phyloP scores from a whole-genome alignment of 1,284 basidiomycete genomes.

The Ustilago cynodontis region DNA sequence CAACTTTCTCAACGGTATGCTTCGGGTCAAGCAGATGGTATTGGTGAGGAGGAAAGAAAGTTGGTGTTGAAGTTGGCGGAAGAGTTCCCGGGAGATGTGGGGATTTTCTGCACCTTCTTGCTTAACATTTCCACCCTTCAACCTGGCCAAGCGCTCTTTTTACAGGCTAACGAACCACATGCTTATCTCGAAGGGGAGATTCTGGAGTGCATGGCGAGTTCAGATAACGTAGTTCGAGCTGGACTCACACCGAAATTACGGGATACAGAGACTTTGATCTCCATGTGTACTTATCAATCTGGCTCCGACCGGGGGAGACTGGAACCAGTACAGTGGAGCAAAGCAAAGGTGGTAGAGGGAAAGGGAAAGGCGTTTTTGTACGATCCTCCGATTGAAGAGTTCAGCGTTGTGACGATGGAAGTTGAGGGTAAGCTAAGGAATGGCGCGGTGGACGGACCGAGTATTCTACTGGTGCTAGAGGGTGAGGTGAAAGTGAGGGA shows the following conservation, averaged over 20 bases:
- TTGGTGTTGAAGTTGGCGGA: constrained; percentile 80
- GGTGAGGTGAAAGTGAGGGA: constrained; percentile 75
- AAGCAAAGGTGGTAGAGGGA: neutral
- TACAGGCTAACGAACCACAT: constrained; percentile 95
- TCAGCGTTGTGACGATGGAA: constrained; percentile 81
- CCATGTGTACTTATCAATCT: constrained; percentile 88
- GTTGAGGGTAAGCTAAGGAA: constrained; percentile 72
- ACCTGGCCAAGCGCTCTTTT: constrained; percentile 90
- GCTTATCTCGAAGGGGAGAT: constrained; percentile 81
- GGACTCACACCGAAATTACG: constrained; percentile 96
- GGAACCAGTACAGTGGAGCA: neutral
- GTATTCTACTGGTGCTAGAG: constrained; percentile 81
- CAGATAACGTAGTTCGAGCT: constrained; percentile 96
- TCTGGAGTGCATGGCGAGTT: constrained; percentile 68
- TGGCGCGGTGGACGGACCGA: constrained; percentile 81
- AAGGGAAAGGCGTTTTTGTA: constrained; percentile 74
- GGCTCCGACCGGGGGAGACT: constrained; percentile 73
- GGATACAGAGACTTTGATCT: constrained; percentile 89
- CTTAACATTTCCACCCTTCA: constrained; percentile 86
- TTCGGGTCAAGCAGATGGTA: constrained; percentile 1
- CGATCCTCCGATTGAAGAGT: constrained; percentile 94
- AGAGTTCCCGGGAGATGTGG: constrained; percentile 94
- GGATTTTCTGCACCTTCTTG: constrained; percentile 90
- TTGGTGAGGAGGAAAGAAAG: constrained; percentile 69
- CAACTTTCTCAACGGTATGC: constrained; percentile 25